Evolutionary conservation across 139 green algal species (phyloP), one percentile per base, ranked within the genome.

Genomic region (Trebouxia sp.): DNA sequence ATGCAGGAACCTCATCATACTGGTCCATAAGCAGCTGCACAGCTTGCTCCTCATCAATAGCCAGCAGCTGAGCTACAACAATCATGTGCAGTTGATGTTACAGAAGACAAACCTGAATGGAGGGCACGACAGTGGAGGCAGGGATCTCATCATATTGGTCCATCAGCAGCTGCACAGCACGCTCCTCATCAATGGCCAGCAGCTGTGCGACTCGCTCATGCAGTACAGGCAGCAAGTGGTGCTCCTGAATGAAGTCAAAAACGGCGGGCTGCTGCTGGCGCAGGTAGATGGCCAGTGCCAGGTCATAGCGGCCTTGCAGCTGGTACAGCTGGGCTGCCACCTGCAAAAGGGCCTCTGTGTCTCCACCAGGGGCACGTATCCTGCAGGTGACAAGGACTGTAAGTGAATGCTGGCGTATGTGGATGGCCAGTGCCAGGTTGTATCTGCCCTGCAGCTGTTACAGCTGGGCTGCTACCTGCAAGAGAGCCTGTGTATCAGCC

Each of bases 311-410:
- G n/a, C 93, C 94, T 85, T 93, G 87, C 30, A 79, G 28, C 92
- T 84, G 80, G 85, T 98, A 97, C 79, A 98, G 88, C 82, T 92
- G 87, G 10, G 91, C 92, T 43, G 97, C 86, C 32, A 89, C 88
- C 74, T 94, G 87, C 86, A 90, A 88, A 77, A 97, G 83, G 47
- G 75, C 76, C 5, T 80, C 80, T 24, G 56, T 89, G n/a, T 85
- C 84, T 11, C 80, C 84, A 2, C 79, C 86, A 9, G 51, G 76
- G 2, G 26, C 65, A 1, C 79, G 42, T 3, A 58, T 65, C 78
- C 58, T 79, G 56, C 66, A 75, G 3, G n/a, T n/a, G n/a, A n/a
- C n/a, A n/a, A n/a, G n/a, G n/a, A n/a, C n/a, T n/a, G n/a, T n/a
- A n/a, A n/a, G n/a, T n/a, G n/a, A n/a, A n/a, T n/a, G n/a, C n/a